A percentile compares a stretch with the other conserved stretches of the same genome.
Conservation (phyloP, 257 asterid genomes). For the Cynanchum wilfordii region DNA sequence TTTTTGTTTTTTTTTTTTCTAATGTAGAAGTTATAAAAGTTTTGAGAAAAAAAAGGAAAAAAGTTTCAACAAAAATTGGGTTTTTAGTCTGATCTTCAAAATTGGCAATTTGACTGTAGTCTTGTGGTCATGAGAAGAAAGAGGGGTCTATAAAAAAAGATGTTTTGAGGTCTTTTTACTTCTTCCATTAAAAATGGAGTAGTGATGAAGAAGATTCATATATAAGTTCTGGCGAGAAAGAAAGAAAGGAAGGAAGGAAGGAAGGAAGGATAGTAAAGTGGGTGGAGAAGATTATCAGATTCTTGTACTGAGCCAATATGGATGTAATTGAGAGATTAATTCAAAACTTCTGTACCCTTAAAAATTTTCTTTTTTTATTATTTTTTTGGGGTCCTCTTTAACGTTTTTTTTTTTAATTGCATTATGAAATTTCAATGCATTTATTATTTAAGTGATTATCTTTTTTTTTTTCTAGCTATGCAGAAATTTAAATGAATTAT, state of each 20-base stretch:
- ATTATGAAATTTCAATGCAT: constrained; percentile 9
- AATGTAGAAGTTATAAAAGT: neutral
- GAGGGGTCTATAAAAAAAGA: too few relatives aligned
- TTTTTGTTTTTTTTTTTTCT: neutral
- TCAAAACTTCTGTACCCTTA: neutral
- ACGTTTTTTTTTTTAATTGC: neutral
- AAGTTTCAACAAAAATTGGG: neutral
- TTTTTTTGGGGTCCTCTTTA: too few relatives aligned
- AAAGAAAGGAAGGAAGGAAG: too few relatives aligned
- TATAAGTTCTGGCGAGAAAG: too few relatives aligned
- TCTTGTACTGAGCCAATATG: too few relatives aligned
- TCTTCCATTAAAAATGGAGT: too few relatives aligned
- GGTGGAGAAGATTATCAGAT: too few relatives aligned
- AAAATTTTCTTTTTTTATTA: neutral
- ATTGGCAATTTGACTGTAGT: neutral
- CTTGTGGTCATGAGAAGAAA: too few relatives aligned
- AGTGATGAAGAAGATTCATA: too few relatives aligned
- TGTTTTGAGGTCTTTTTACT: too few relatives aligned
- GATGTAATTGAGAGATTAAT: too few relatives aligned
- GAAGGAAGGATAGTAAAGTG: too few relatives aligned
- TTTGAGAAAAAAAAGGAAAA: neutral
- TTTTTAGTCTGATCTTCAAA: neutral
- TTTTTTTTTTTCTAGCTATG: neutral
- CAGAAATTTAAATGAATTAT: neutral
- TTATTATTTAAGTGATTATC: neutral